These are phyloP conservation scores for Thalassiosira ordinaria DNA, from an alignment of 352 stramenopile genomes.

Conservation along the genomic window DNA sequence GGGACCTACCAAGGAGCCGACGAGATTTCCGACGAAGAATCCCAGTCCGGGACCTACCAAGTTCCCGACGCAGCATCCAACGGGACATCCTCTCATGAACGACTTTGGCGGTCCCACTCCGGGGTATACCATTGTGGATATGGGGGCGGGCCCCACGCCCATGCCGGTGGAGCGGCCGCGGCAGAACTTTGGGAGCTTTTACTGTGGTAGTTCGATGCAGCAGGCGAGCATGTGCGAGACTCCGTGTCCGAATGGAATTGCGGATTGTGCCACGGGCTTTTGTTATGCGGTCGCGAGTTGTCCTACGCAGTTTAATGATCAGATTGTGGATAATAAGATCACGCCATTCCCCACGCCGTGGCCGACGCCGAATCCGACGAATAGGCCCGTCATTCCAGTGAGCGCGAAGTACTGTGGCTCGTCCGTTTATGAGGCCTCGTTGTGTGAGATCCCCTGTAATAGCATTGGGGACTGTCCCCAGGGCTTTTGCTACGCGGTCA, in stretches of 20 bases:
- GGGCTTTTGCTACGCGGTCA: not conserved
- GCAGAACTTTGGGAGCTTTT: constrained; percentile 21
- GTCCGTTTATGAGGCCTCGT: no score
- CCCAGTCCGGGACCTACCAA: not conserved
- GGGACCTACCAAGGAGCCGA: constrained; percentile 18
- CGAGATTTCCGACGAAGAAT: constrained; percentile 11
- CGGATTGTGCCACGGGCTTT: constrained; percentile 36
- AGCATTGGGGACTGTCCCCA: no score
- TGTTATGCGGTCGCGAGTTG: constrained; percentile 48
- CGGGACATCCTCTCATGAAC: not conserved
- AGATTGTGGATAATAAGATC: not conserved
- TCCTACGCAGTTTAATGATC: not conserved
- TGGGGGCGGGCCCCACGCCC: not conserved
- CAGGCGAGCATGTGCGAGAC: constrained; percentile 15
- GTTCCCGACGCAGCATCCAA: not conserved
- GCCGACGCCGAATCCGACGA: constrained; percentile 7
- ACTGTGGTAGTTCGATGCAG: constrained; percentile 30
- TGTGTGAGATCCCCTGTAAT: no score
- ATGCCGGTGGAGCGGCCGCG: not conserved
- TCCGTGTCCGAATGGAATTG: constrained; percentile 27
- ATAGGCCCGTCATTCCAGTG: not conserved
- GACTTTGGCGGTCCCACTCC: not conserved
- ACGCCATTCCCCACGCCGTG: not conserved
- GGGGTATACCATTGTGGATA: not conserved
- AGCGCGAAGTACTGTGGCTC: no score